Base-by-base conservation (phyloP, 257 asterid species). In the Plantago elongata region DNA sequence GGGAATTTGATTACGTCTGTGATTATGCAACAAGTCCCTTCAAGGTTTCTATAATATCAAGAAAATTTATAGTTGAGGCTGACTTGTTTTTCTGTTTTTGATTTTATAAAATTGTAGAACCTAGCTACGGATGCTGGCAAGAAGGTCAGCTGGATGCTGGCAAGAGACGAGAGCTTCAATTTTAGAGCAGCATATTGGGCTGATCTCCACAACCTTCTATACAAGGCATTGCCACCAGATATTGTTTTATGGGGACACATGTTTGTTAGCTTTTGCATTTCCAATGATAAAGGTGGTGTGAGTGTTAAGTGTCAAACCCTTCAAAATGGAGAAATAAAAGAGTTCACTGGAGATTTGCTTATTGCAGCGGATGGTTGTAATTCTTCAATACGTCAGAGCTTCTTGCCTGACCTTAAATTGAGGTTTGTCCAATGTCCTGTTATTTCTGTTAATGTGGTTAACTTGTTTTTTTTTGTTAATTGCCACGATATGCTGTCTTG, bases 331-430 rank as follows among this genome's bases (percentile, higher is more conserved):
- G 72, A 73, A 68, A 69, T 78, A 13, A 45, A 76, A 9, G 82
- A 83, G 17, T 56, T 81, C 27, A 71, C 56, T 22, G 72, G 87
- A 16, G 81, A 89, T 77, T 68, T 89, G 71, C 91, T 86, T 30
- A 69, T 89, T 69, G 97, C 94, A 49, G 97, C 95, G 16, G 94
- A 89, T 73, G 97, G 97, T 54, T 79, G 90, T 69, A 77, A 75
- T 66, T 89, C 95, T 57, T 75, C 77, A 27, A 75, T 89, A 54
- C 80, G 95, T 14, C 77, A 71, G 69, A 46, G 45, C 43, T 89
- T 89, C 65, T 75, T 86, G 65, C 95, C 95, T 0, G 74, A 71
- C 67, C 75, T 82, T 61, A 81, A 84, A 68, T 64, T 89, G 65
- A 85, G 96, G 96, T 85, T 47, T 56, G 77, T 66, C 51, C 59